Evolutionary conservation across 352 stramenopile species (phyloP), one percentile per base, ranked within the genome.

Genomic region (Elongisporangium anandrum): DNA sequence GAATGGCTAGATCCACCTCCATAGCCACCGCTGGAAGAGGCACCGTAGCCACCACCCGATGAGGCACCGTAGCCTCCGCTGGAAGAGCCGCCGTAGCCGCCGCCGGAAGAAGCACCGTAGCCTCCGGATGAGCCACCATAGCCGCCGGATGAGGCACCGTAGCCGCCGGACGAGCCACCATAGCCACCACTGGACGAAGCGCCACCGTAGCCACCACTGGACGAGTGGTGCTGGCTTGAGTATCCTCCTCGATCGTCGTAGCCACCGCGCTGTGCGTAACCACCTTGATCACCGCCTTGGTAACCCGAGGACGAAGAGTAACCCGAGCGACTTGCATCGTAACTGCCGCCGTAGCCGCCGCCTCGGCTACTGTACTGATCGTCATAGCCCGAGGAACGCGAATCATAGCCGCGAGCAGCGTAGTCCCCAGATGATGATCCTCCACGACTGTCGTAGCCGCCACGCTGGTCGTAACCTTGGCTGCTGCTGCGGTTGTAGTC

Each of bases 191-290:
- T 59, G 3, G 56, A 54, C 16, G 59, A 63, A 53, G 56, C 57
- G n/a, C n/a, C n/a, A 17, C 65, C 67, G 50, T 82, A 79, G 2
- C 71, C 59, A 10, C 68, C 64, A 52, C 72, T 66, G 34, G 61
- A 56, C 21, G 62, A 62, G 38, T 60, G 54, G 41, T 64, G 59
- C n/a, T 59, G 69, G 5, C 60, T 60, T 17, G 59, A 54, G 54
- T 71, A 67, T 13, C 54, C 52, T 22, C 67, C 59, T 22, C 61
- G 65, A 24, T 77, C 65, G 6, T 69, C 66, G 52, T 74, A 72
- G 3, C 69, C 64, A 24, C 61, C 38, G 26, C 60, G 16, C 4
- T 52, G 52, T 8, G 52, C 59, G 45, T 47, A 29, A 0, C 50
- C 22, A 10, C 38, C 45, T 7, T 51, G 54, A n/a, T 50, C 38